Evolutionary conservation across 2,329 filamentous ascomycete genomes (phyloP).

Genomic region (Chaetomium olivaceum): DNA sequence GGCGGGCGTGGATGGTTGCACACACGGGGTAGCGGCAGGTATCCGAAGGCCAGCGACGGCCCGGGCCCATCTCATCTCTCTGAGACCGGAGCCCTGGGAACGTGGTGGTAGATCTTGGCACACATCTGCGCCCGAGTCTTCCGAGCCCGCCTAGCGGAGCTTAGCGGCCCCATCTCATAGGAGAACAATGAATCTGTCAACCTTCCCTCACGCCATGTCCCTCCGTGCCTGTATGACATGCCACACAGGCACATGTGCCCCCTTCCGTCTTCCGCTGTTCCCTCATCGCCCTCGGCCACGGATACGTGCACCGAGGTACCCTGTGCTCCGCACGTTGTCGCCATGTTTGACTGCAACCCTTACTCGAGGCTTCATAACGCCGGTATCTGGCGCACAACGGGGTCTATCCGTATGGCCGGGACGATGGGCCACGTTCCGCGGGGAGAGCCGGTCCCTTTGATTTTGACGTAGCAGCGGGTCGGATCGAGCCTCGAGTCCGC

Average conservation of each 20-base stretch:
- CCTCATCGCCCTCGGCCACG: conserved; percentile 10
- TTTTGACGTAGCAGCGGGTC: conserved; percentile 9
- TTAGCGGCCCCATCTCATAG: conserved; percentile 4
- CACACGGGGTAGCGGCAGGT: conserved; percentile 20
- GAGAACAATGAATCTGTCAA: conserved; percentile 10
- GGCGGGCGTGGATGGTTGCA: conserved; percentile 8
- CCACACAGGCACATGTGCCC: conserved; percentile 8
- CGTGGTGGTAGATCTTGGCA: conserved; percentile 3
- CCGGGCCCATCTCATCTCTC: conserved; percentile 20
- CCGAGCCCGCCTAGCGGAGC: conserved; percentile 2
- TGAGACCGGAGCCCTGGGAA: conserved; percentile 20
- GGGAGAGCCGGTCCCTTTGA: not conserved
- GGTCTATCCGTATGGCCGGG: conserved; percentile 18
- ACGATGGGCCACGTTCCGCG: conserved; percentile 10
- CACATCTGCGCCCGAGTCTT: not conserved
- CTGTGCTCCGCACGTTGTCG: conserved; percentile 12
- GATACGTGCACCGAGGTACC: conserved; percentile 18
- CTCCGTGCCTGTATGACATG: conserved; percentile 14
- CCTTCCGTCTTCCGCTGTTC: conserved; percentile 1
- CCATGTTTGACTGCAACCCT: conserved; percentile 19
- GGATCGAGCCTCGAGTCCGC: conserved; percentile 19
- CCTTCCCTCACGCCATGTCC: not conserved
- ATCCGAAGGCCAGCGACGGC: conserved; percentile 22
- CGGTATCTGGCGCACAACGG: not conserved
- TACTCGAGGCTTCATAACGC: not conserved